These are phyloP conservation scores for Triticum urartu DNA, from an alignment of 176 grass and related monocot genomes.

Conservation along the genomic window DNA sequence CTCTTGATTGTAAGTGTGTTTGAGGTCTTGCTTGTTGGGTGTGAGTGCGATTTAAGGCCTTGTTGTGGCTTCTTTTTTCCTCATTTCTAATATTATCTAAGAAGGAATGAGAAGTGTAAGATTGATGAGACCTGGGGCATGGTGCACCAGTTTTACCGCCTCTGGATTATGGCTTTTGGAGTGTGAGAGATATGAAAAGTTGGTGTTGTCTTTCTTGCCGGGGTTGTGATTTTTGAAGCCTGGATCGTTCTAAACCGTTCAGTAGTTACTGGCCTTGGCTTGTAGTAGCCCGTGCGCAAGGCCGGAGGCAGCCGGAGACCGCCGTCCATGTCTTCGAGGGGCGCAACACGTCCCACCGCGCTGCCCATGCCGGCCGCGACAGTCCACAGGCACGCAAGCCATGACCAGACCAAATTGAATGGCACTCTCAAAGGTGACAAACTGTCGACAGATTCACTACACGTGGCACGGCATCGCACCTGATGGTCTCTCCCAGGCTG, in stretches of 20 bases:
- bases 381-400: no score
- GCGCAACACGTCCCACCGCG: no score
- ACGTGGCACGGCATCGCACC: slow-evolving; percentile 6
- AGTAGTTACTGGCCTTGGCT: neutral
- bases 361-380: no score
- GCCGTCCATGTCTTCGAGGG: no score
- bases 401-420: neutral
- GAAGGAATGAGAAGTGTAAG: neutral
- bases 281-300: neutral
- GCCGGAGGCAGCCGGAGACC: no score
- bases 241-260: neutral
- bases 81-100: neutral
- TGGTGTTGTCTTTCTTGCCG: no score
- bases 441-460: slow-evolving; percentile 2
- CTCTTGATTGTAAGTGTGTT: neutral
- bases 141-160: neutral
- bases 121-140: neutral
- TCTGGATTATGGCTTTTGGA: neutral
- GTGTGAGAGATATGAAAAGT: neutral
- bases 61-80: neutral
- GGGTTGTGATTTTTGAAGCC: neutral
- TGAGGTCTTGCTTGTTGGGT: neutral
- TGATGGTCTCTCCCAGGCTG: slow-evolving; percentile 2
- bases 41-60: no score
- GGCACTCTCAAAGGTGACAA: neutral